Conservation (phyloP, 371 early-diverging fungal genomes). For the Cokeromyces recurvatus region DNA sequence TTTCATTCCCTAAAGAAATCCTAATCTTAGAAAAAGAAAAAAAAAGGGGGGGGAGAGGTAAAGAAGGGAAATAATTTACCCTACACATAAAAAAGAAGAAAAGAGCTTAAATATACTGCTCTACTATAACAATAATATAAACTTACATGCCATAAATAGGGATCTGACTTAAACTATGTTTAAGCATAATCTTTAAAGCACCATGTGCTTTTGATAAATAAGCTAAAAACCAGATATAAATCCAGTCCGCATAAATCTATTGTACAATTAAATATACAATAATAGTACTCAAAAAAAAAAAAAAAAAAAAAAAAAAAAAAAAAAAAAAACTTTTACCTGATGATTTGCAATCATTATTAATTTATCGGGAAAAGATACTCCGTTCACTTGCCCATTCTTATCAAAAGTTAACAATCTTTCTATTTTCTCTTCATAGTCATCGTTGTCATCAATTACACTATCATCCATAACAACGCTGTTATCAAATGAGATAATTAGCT, state of each 20-base stretch:
- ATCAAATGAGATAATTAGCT: slow-evolving; percentile 58
- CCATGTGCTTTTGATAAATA: slow-evolving; percentile 69
- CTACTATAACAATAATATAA: slow-evolving; percentile 2
- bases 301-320: too few species aligned
- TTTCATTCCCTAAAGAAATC: slow-evolving; percentile 73
- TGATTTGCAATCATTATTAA: slow-evolving; percentile 72
- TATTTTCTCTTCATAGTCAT: slow-evolving; percentile 7
- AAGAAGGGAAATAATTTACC: slow-evolving; percentile 18
- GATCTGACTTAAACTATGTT: slow-evolving; percentile 66
- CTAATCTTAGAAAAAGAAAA: neutral
- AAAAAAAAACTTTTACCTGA: slow-evolving; percentile 43
- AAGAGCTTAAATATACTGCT: neutral
- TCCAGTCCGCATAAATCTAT: slow-evolving; percentile 86
- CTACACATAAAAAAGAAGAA: slow-evolving; percentile 5
- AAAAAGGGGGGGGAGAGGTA: too few species aligned
- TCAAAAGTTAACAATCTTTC: slow-evolving; percentile 24
- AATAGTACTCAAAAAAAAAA: too few species aligned
- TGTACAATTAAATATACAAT: neutral
- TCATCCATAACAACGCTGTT: slow-evolving; percentile 32
- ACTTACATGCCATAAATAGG: slow-evolving; percentile 83
- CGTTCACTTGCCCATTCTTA: slow-evolving; percentile 22
- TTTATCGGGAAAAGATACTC: slow-evolving; percentile 45
- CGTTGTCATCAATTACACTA: slow-evolving; percentile 41
- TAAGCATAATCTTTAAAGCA: slow-evolving; percentile 79
- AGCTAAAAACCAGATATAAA: slow-evolving; percentile 78